Percentiles rank a stretch among this genome's conserved stretches.
Conservation (phyloP, 73 alveolate genomes). For the Tetrahymena elliotti region DNA sequence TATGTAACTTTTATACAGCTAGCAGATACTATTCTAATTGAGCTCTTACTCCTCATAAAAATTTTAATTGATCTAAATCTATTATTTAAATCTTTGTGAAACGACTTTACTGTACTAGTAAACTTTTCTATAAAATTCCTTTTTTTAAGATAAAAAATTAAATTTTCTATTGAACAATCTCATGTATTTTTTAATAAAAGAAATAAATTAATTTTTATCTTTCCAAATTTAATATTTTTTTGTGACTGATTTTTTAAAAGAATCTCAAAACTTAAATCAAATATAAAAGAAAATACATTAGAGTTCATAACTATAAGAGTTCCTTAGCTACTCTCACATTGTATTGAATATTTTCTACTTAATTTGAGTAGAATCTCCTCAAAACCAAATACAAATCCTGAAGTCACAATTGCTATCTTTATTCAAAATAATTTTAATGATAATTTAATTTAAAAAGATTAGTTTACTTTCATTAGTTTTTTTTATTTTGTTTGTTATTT, state of each 20-base stretch:
- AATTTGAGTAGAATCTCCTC: not conserved
- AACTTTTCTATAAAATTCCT: not conserved
- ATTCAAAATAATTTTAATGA: not conserved
- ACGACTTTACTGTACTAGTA: not conserved
- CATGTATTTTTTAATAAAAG: not conserved
- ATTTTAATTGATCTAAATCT: not conserved
- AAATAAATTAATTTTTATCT: too few species aligned
- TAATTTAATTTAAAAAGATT: not conserved
- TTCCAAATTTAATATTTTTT: too few species aligned
- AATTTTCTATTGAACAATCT: not conserved
- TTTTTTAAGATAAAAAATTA: not conserved
- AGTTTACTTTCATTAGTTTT: not conserved
- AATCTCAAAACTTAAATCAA: too few species aligned
- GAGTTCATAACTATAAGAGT: not conserved
- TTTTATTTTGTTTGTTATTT: not conserved
- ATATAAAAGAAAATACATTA: not conserved
- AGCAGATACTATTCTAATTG: not conserved
- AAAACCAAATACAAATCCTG: not conserved
- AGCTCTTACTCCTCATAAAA: not conserved
- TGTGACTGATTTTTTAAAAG: too few species aligned
- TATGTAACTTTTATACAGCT: not conserved
- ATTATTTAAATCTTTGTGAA: not conserved
- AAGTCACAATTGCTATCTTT: not conserved
- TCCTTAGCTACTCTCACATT: not conserved
- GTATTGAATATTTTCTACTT: not conserved